Percentiles rank a stretch among this genome's conserved stretches.
These are phyloP conservation scores for Solanum chiquidenum DNA, from an alignment of 257 asterid species.

Conservation along the genomic window DNA sequence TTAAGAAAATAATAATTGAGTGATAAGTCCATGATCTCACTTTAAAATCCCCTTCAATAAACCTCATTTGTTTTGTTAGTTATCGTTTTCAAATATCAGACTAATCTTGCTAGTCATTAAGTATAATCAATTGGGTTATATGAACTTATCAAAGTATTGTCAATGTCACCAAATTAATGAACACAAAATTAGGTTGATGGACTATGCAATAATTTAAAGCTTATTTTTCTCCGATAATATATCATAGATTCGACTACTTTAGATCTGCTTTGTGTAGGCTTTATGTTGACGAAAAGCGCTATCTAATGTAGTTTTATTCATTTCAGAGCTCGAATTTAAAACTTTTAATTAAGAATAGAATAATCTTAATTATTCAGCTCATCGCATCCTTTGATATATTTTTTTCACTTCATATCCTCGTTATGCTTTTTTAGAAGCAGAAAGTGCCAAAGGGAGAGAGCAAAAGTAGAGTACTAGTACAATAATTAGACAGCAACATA, in stretches of 20 bases:
- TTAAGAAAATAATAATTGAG: not conserved
- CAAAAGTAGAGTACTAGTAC: not conserved
- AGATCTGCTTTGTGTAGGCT: not conserved
- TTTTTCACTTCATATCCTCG: not conserved
- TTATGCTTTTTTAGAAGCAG: not conserved
- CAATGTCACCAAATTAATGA: not conserved
- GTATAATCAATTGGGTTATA: not conserved
- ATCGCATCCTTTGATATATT: accelerated
- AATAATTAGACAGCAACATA: not conserved
- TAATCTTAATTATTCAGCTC: not conserved
- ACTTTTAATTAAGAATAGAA: not conserved
- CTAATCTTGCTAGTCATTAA: not conserved
- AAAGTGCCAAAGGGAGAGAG: not conserved
- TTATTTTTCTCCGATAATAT: not conserved
- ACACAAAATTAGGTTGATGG: not conserved
- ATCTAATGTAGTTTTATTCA: accelerated
- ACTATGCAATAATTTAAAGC: not conserved
- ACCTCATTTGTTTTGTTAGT: not conserved
- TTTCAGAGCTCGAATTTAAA: not conserved
- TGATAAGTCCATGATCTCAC: not conserved
- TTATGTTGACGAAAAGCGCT: not conserved
- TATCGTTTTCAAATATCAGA: not conserved
- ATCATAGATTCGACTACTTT: accelerated
- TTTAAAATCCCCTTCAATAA: not conserved
- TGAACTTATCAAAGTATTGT: not conserved